A percentile compares a stretch with the other conserved stretches of the same genome.
phyloP scores from a whole-genome alignment of 1,284 basidiomycete genomes.

The Cystobasidiaceae sp. region DNA sequence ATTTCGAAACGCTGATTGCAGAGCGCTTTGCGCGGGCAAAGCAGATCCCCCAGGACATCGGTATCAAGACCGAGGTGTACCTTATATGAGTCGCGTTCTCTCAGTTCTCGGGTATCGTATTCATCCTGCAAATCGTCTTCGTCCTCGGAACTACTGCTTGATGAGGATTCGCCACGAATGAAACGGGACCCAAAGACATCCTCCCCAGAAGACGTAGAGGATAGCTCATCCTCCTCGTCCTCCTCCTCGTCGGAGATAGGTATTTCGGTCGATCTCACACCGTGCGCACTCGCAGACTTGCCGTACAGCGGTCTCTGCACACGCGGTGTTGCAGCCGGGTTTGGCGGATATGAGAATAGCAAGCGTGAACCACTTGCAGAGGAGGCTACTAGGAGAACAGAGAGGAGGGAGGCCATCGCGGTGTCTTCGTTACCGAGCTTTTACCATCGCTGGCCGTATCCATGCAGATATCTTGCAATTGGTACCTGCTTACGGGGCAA shows the following conservation, averaged over 20 bases:
- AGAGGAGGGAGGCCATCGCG: conserved; percentile 36
- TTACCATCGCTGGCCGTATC: background rate
- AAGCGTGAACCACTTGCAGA: conserved; percentile 35
- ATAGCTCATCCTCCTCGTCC: conserved; percentile 5
- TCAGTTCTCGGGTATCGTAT: conserved; percentile 4
- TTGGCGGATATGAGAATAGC: conserved; percentile 39
- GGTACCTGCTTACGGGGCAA: too few species aligned
- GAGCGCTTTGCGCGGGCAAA: conserved; percentile 67
- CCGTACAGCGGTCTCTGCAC: conserved; percentile 39
- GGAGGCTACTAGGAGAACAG: conserved; percentile 39
- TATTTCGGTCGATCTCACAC: conserved; percentile 5
- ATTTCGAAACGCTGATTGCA: conserved; percentile 95
- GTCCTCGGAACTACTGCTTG: conserved; percentile 22
- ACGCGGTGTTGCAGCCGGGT: conserved; percentile 37
- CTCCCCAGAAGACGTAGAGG: conserved; percentile 11
- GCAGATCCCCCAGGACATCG: conserved; percentile 71
- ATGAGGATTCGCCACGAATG: conserved; percentile 24
- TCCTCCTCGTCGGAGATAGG: background rate
- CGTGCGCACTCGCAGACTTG: conserved; percentile 15
- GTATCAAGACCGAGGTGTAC: conserved; percentile 71
- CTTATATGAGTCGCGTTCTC: conserved; percentile 53
- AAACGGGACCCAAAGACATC: conserved; percentile 26
- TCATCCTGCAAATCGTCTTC: conserved; percentile 31
- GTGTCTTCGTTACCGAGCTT: background rate
- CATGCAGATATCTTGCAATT: background rate